Evolutionary conservation across 2,329 filamentous ascomycete species (phyloP), one percentile per base, ranked within the genome.

Genomic region (Seiridium cupressi): DNA sequence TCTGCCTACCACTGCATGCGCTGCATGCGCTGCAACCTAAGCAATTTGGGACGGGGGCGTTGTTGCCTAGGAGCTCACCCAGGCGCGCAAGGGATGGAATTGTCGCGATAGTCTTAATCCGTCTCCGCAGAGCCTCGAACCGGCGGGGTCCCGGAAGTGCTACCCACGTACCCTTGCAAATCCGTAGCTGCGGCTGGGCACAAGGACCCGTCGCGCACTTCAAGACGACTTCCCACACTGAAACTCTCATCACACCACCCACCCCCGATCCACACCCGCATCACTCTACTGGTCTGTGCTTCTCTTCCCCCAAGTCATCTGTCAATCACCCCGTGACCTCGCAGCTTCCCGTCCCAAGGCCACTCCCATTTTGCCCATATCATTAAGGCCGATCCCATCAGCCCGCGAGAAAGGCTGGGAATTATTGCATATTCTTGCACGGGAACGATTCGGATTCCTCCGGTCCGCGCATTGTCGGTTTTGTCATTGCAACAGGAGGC

Each of bases 291-390:
- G 55, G 55, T 58, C 55, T 58, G 55, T 58, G 55, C 55, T 58
- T 44, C 46, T 35, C 35, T 32, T 8, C 42, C 18, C 34, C 35
- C 44, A 51, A 58, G 55, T 58, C 55, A 58, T 58, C 55, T 58
- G 55, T 32, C 55, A 58, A 49, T 49, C 55, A 58, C 55, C 55
- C 55, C 55, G 55, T 58, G 55, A 58, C 55, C 55, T 58, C 55
- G 55, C 55, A 51, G 44, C 46, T 48, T 58, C 55, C 54, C 55
- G 42, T 58, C 46, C 55, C 34, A 53, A 53, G 49, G 32, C 49
- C 46, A 49, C 46, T 51, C 46, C 44, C 55, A 49, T 35, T 32
- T 51, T 36, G 26, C 34, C 55, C 55, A 44, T 46, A 38, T 51
- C 46, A 38, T 51, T 35, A 53, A 26, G 38, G 36, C 18, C 44